Evolutionary conservation across 768 basidiomycete genomes (phyloP), one percentile per base, ranked within the genome.

Genomic region (Tephrocybe sp.): DNA sequence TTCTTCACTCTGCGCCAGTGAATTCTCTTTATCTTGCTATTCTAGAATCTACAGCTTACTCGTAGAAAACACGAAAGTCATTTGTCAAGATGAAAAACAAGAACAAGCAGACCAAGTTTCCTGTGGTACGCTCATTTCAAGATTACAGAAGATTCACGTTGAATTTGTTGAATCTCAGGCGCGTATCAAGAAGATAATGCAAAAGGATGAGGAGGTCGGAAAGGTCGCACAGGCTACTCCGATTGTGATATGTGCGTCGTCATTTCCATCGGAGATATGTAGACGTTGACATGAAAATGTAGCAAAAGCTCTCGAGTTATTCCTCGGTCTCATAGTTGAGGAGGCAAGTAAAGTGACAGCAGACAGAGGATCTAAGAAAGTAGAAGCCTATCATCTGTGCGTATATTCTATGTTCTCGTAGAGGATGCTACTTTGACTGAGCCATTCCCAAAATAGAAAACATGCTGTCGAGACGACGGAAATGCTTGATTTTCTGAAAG

Each of bases 171-270:
- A n/a, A n/a, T n/a, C n/a, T n/a, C n/a, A 95, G 94, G 94, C 95
- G 3, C 86, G 95, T 38, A 98, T 98, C 73, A 98, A 97, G 79
- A 91, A 92, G 74, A 97, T 97, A 48, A 98, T 98, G 91, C 95
- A 98, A 74, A 93, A 94, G 65, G 95, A 98, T 63, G 95, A 98
- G 64, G 95, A 98, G 64, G 95, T 98, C 16, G 95, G 95, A 50
- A 98, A 98, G 66, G 92, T 98, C 25, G 93, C 95, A 2, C 91
- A 94, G 64, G 94, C 92, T 22, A 95, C 94, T 3, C 95, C 95
- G 1, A 80, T 97, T 52, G 91, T 97, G 50, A 97, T 98, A 60
- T 98, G 95, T 97, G 61, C 66, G 91, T 79, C 2, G 24, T 23
- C 31, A 27, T 19, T 38, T 21, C 5, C 15, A 4, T n/a, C 8